Base-by-base conservation (phyloP, 2,329 filamentous ascomycete genomes). In the Sordariomycetes sp. region DNA sequence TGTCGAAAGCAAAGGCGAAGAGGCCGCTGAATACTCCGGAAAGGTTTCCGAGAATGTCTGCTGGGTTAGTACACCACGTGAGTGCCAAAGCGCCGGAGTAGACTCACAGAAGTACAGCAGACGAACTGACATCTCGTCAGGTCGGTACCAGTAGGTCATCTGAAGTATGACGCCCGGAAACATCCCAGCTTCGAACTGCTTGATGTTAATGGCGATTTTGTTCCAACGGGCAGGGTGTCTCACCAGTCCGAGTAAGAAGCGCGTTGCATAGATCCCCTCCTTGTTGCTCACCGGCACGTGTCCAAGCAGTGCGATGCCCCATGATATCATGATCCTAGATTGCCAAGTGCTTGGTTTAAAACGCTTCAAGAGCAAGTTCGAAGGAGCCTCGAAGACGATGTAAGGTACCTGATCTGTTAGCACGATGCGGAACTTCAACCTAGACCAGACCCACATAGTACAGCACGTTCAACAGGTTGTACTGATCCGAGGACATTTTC, bases 111-210 rank as follows among this genome's bases (percentile, higher is more conserved):
- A 66, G 37, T 63, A 67, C 4, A 67, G 45, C 0, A 69, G 42
- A 8, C 64, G 55, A 3, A 61, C 47, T 11, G 60, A 57, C 54
- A 68, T 61, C 38, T 68, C 64, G 34, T 68, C 64, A 0, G 62
- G 59, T 5, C 64, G 50, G 37, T 68, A 68, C 63, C 64, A 68
- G 38, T 65, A 66, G 2, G 55, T 59, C 49, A 66, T 53, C 37
- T 66, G 63, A 5, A 65, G 35, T 12, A 64, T 52, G 8, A 65
- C 51, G 0, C 61, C 60, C 2, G 62, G 60, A 34, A 60, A 64
- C 46, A 60, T 52, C 8, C 59, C 59, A 3, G 59, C 57, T 34
- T 63, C 59, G 26, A 56, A 50, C 46, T 55, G 34, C 17, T 66
- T 61, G 16, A 66, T 6, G 6, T 17, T 14, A 12, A 11, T 21